Evolutionary conservation across 305 asterid genomes (phyloP), one percentile per base, ranked within the genome.

Genomic region (Solanum hybrid): DNA sequence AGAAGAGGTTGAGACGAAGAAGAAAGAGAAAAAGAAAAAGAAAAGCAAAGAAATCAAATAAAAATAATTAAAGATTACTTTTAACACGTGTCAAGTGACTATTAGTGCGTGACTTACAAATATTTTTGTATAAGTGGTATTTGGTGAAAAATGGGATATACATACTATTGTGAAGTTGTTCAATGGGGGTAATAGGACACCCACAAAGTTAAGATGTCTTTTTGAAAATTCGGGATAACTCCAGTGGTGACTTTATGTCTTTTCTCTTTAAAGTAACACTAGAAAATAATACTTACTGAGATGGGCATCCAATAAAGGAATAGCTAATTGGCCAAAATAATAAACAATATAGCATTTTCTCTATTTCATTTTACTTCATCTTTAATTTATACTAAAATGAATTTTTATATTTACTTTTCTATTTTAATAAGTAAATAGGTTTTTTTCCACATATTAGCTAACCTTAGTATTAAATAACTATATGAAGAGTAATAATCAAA

Each of bases 161-260:
- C 60, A 45, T 35, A 35, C 36, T 35, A 35, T 35, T 45, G 60
- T 45, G 19, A 45, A 45, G 60, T 45, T 45, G 60, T 45, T 45
- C 19, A 42, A 42, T 42, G 1, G 1, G 0, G 17, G 2, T 42
- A 42, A 42, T 42, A 42, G 17, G 31, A 29, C 0, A 42, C 17
- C 56, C 56, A 42, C 56, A 40, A 40, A 40, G 5, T 0, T 42
- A 42, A 42, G 0, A 0, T 42, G 0, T 42, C 56, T 42, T 42
- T 42, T 42, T 12, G 0, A 42, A 40, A 42, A 42, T 42, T 42
- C 1, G 7, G 0, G 0, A 42, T 1, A 42, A 42, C 2, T 42
- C 1, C 0, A 42, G 0, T 42, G 0, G 6, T 42, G 6, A 42
- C 19, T 45, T 45, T 45, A 45, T 45, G 22, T 14, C 7, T 45